Conservation (phyloP, 805 yeast genomes). For the Priceomyces medius region DNA sequence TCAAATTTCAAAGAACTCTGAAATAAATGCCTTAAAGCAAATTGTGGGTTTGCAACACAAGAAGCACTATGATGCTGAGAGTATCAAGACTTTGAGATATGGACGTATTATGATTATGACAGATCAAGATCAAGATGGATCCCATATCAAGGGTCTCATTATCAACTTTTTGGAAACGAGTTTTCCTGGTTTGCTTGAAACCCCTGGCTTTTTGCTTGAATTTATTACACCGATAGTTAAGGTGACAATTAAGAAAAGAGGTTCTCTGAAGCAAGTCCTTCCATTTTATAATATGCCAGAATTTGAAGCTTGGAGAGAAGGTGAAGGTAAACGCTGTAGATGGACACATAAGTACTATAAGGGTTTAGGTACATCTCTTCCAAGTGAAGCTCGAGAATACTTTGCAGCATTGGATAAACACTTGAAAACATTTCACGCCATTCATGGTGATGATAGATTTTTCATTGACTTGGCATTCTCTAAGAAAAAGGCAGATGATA, state of each 20-base stretch:
- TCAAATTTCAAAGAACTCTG: conserved; percentile 88
- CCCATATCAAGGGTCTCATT: conserved; percentile 93
- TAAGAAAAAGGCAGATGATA: conserved; percentile 92
- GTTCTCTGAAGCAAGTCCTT: conserved; percentile 53
- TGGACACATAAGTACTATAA: conserved; percentile 96
- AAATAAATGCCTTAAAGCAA: conserved; percentile 91
- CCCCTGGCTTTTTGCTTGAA: conserved; percentile 90
- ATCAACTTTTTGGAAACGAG: conserved; percentile 91
- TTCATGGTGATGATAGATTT: conserved; percentile 74
- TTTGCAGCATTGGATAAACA: conserved; percentile 83
- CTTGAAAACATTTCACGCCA: conserved; percentile 77
- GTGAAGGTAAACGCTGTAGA: conserved; percentile 67
- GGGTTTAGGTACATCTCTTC: conserved; percentile 95
- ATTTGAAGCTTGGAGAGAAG: conserved; percentile 88
- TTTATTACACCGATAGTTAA: conserved; percentile 96
- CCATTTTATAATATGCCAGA: conserved; percentile 95
- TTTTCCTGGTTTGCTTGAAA: conserved; percentile 86
- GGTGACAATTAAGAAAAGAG: conserved; percentile 67
- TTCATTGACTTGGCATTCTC: conserved; percentile 90
- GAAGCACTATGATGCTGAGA: conserved; percentile 63
- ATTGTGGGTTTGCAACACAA: conserved; percentile 95
- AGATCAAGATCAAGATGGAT: conserved; percentile 99
- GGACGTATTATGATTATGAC: conserved; percentile 99
- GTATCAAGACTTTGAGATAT: conserved; percentile 74
- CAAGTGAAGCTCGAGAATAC: conserved; percentile 81